These are phyloP conservation scores for Hibiscus mutabilis DNA, from an alignment of 345 rosid species.

Conservation along the genomic window DNA sequence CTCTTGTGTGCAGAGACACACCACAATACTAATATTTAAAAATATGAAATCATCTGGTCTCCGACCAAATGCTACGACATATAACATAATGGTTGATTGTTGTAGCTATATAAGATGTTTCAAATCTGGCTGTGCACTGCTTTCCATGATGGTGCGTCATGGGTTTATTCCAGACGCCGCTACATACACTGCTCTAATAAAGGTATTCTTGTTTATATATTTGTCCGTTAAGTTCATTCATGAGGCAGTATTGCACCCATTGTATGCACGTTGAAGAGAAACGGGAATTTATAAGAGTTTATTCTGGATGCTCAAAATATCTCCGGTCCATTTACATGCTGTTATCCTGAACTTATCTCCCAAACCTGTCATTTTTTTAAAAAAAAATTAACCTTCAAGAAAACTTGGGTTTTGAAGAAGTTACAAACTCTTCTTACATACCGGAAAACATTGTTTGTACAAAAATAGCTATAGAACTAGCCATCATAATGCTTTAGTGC, in stretches of 20 bases:
- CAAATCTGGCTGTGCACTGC: conserved; percentile 49
- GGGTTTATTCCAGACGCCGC: conserved; percentile 44
- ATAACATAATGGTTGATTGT: conserved; percentile 64
- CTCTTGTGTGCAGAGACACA: conserved; percentile 38
- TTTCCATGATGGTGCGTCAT: conserved; percentile 74
- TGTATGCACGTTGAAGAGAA: neutral
- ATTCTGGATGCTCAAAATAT: neutral
- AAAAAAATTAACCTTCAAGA: neutral
- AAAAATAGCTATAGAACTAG: neutral
- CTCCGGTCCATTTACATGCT: neutral
- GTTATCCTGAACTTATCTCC: neutral
- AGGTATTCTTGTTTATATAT: conserved; percentile 33
- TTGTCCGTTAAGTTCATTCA: neutral
- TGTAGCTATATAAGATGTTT: conserved; percentile 42
- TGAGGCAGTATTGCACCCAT: neutral
- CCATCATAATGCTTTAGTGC: neutral
- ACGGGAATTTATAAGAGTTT: neutral
- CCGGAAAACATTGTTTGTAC: neutral
- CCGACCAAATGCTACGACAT: conserved; percentile 43
- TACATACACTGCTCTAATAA: conserved; percentile 50
- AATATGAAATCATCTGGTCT: conserved; percentile 40
- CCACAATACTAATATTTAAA: conserved; percentile 53
- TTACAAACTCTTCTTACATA: neutral
- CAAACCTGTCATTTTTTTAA: neutral
- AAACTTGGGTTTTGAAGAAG: neutral